phyloP scores from a whole-genome alignment of 2,329 filamentous ascomycete species.

The Biscogniauxia sp. region DNA sequence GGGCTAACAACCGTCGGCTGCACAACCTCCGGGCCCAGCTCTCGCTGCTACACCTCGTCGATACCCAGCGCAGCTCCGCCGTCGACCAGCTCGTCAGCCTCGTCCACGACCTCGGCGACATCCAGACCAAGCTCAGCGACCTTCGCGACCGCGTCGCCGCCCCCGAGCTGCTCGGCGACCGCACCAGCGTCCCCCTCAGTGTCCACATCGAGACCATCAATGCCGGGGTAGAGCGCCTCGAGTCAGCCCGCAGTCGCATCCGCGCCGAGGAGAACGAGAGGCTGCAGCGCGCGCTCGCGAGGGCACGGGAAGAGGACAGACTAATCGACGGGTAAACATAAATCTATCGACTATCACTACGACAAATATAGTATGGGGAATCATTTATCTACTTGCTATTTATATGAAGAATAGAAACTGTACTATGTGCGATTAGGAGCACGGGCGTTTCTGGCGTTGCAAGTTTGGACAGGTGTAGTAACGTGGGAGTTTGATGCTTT shows the following conservation, averaged over 20 bases:
- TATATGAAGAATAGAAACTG: no score
- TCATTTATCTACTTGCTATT: no score
- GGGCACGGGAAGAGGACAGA: slow-evolving; percentile 41
- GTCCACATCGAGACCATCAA: slow-evolving; percentile 77
- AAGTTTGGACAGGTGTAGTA: no score
- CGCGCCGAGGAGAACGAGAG: slow-evolving; percentile 58
- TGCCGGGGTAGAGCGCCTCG: slow-evolving; percentile 68
- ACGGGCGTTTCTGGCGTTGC: no score
- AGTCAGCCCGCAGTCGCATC: slow-evolving; percentile 59
- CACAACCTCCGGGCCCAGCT: slow-evolving; percentile 63
- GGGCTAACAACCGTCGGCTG: slow-evolving; percentile 62
- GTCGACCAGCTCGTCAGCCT: slow-evolving; percentile 67
- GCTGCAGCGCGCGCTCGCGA: slow-evolving; percentile 50
- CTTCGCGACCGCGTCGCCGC: slow-evolving; percentile 67
- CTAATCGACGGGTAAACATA: slow-evolving; percentile 38
- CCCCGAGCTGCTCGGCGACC: slow-evolving; percentile 58
- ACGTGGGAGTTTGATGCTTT: no score
- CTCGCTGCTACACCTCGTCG: slow-evolving; percentile 62
- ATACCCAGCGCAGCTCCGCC: slow-evolving; percentile 62
- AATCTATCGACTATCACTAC: no score
- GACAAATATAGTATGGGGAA: no score
- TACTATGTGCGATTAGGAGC: no score
- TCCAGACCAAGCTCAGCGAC: slow-evolving; percentile 68
- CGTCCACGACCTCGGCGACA: slow-evolving; percentile 70
- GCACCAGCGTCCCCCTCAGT: slow-evolving; percentile 57